phyloP scores from a whole-genome alignment of 306 rosid species.

The Herpetospermum pedunculosum region DNA sequence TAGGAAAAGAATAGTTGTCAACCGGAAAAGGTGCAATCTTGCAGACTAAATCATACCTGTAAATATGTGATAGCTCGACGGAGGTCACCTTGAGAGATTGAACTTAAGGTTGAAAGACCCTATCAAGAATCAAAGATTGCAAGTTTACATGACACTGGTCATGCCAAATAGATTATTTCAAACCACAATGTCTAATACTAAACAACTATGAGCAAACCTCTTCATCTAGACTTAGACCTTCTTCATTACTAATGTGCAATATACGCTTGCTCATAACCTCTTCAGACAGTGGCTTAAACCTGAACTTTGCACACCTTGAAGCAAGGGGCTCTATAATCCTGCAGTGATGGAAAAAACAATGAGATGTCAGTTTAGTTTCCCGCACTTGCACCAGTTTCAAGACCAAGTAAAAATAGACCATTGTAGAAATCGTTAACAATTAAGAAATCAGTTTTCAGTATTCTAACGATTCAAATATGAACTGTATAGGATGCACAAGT shows the following conservation, averaged over 20 bases:
- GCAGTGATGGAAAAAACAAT: conserved; percentile 9
- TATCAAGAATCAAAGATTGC: conserved; percentile 15
- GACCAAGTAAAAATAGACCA: not conserved
- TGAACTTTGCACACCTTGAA: conserved; percentile 91
- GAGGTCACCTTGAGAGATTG: conserved; percentile 92
- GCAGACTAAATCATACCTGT: conserved; percentile 44
- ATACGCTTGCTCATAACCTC: conserved; percentile 70
- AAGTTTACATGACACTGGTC: not conserved
- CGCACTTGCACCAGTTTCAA: conserved; percentile 3
- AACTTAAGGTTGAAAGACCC: conserved; percentile 78
- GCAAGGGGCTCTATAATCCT: conserved; percentile 99
- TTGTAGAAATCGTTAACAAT: not conserved
- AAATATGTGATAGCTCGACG: conserved; percentile 91
- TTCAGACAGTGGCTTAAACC: conserved; percentile 94
- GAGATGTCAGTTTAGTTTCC: not conserved
- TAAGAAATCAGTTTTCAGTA: not conserved
- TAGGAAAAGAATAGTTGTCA: not conserved
- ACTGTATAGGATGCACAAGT: not conserved
- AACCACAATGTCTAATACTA: conserved; percentile 5
- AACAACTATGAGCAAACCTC: conserved; percentile 35
- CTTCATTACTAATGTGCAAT: conserved; percentile 65
- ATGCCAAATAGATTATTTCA: not conserved
- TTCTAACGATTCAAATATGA: not conserved
- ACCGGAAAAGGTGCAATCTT: not conserved
- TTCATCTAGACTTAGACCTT: conserved; percentile 66